Evolutionary conservation across 164 flowering plant genomes (phyloP), one percentile per base, ranked within the genome.

Genomic region (Magnolia officinalis): DNA sequence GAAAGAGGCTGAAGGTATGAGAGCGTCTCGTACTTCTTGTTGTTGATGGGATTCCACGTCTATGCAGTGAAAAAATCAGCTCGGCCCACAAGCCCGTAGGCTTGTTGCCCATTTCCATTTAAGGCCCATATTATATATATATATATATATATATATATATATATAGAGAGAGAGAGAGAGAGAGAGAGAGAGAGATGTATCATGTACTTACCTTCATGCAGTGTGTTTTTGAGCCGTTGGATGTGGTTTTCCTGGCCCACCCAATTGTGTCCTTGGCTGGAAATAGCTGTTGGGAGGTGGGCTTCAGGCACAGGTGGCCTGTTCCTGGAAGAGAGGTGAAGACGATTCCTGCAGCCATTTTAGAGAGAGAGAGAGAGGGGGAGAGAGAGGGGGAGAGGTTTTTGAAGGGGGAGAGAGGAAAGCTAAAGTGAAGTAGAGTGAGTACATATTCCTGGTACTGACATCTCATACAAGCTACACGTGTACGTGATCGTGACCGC

Each of bases 1-100:
- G 90, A 74, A 58, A 89, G 91, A 20, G 94, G 89, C n/a, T 90
- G 92, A 7, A 92, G 80, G 78, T 92, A 88, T 2, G 96, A 89
- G 9, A 90, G 89, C 0, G 92, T 80, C 82, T 92, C 96, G 21
- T 81, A 89, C 86, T 89, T 92, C 87, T 85, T 89, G 87, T 88
- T 89, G 20, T 86, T 76, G 52, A 89, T 84, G 1, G 96, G 94
- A 76, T 84, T 87, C 96, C 94, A 89, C 7, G 89, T 87, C 94
- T 91, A 78, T 71, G 23, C 19, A 13, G 74, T 51, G 14, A 16
- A 74, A 70, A 29, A 65, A 23, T 20, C 45, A 37, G 45, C 6
- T 37, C 45, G 45, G 45, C 45, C 45, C 45, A 37, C 0, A 37
- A 37, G 45, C 2, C 45, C 45, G 45, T 37, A 6, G 45, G 45